Evolutionary conservation across 2,329 filamentous ascomycete genomes (phyloP).

Genomic region (Apiospora phragmitis): DNA sequence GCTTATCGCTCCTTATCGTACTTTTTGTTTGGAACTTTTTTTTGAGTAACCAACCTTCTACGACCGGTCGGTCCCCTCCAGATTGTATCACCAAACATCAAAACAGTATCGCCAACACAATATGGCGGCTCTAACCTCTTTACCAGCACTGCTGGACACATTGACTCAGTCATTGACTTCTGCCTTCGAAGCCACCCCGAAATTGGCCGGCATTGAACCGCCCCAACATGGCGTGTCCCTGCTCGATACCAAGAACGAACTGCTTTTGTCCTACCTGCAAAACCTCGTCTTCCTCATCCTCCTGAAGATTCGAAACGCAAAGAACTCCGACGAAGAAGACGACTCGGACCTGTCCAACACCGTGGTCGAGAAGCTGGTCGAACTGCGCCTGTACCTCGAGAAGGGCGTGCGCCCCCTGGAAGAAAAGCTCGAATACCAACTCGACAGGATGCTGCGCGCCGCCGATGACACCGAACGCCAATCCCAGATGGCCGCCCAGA

Average conservation of each 20-base stretch:
- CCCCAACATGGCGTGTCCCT: slow-evolving; percentile 88
- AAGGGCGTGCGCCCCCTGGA: slow-evolving; percentile 90
- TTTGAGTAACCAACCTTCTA: background rate
- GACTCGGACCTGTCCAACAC: slow-evolving; percentile 56
- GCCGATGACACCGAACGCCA: slow-evolving; percentile 70
- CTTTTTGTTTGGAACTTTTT: slow-evolving; percentile 11
- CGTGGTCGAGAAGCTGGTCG: slow-evolving; percentile 83
- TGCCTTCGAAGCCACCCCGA: slow-evolving; percentile 67
- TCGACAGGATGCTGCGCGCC: slow-evolving; percentile 89
- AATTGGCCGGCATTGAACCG: slow-evolving; percentile 64
- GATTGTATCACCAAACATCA: background rate
- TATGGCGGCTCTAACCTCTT: slow-evolving; percentile 50
- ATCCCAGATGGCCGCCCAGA: slow-evolving; percentile 31
- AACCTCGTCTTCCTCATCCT: slow-evolving; percentile 88
- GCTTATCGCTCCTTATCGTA: slow-evolving; percentile 10
- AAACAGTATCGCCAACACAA: background rate
- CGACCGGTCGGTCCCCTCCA: background rate
- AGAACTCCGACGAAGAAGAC: slow-evolving; percentile 34
- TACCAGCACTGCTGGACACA: slow-evolving; percentile 52
- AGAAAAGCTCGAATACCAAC: slow-evolving; percentile 88
- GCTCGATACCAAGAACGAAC: slow-evolving; percentile 92
- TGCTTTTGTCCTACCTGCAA: slow-evolving; percentile 94
- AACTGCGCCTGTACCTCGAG: slow-evolving; percentile 89
- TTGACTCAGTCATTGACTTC: slow-evolving; percentile 60
- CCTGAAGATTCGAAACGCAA: slow-evolving; percentile 69